Base-by-base conservation (phyloP, 768 basidiomycete genomes). In the Termitomyces sp. region DNA sequence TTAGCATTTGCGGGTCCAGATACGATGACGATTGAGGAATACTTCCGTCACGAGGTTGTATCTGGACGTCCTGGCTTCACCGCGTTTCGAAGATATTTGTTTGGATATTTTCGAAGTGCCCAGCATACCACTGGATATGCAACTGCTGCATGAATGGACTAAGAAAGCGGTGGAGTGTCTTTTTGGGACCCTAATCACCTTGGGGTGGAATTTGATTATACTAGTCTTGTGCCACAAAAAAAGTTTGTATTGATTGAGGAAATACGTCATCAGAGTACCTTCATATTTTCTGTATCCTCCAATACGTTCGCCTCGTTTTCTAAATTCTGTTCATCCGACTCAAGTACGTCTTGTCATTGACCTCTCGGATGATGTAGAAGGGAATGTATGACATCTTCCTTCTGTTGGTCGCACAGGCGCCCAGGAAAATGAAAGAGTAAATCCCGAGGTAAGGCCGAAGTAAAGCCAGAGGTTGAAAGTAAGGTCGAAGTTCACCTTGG, bases 101-200 rank as follows among this genome's bases (percentile, higher is more conserved):
- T 30, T 60, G 37, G 59, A 56, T 46, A 54, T 60, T 30, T 57
- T 60, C 18, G 51, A 60, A n/a, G 59, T 52, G 16, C 55, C 59
- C 18, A 49, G 45, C 4, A 56, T 60, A 24, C 59, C 54, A 1
- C 58, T 50, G 6, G 55, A 60, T 11, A 20, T 9, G n/a, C 59
- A 56, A 11, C 6, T 60, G n/a, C 54, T 60, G 31, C 59, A 60
- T 39, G 59, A 60, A 42, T 50, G 50, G 9, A 57, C 59, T n/a
- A 60, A 60, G 44, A 60, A 56, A 36, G 55, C 31, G 8, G 34
- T 41, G 20, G 55, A 39, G n/a, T n/a, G n/a, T n/a, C n/a, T n/a
- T n/a, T n/a, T n/a, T n/a, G n/a, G n/a, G n/a, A n/a, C n/a, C n/a
- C n/a, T n/a, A n/a, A n/a, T n/a, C n/a, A n/a, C n/a, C n/a, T n/a